phyloP scores from a whole-genome alignment of 2,329 filamentous ascomycete species.

The Gaeumannomyces sp. region DNA sequence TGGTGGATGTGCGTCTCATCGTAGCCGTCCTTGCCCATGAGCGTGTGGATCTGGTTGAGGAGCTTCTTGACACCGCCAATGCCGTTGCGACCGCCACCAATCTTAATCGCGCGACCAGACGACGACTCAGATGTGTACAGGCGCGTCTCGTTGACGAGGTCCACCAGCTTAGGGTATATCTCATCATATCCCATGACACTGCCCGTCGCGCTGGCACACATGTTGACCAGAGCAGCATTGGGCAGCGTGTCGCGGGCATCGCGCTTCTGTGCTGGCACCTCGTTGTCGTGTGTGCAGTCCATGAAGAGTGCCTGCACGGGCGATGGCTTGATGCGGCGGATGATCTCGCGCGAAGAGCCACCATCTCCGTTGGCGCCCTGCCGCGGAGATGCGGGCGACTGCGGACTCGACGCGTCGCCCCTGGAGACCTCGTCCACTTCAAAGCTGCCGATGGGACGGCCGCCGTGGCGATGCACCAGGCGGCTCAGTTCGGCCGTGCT shows the following conservation, averaged over 20 bases:
- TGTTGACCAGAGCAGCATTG: slow-evolving; percentile 87
- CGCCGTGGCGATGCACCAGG: slow-evolving; percentile 87
- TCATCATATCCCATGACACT: slow-evolving; percentile 99
- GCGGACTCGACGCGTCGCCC: slow-evolving; percentile 39
- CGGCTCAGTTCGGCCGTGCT: slow-evolving; percentile 87
- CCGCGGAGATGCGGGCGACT: slow-evolving; percentile 22
- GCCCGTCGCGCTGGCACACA: slow-evolving; percentile 91
- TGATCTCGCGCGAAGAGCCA: slow-evolving; percentile 50
- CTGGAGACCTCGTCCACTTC: slow-evolving; percentile 81
- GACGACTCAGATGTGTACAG: slow-evolving; percentile 77
- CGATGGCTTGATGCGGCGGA: slow-evolving; percentile 77
- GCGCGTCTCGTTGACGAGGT: slow-evolving; percentile 84
- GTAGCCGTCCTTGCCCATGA: slow-evolving; percentile 93
- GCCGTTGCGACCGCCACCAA: slow-evolving; percentile 68
- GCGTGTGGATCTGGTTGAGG: slow-evolving; percentile 86
- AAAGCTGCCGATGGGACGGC: slow-evolving; percentile 92
- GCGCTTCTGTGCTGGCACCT: slow-evolving; percentile 89
- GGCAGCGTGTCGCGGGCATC: slow-evolving; percentile 91
- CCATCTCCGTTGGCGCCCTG: slow-evolving; percentile 25
- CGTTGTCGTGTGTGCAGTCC: slow-evolving; percentile 99
- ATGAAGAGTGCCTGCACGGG: slow-evolving; percentile 94
- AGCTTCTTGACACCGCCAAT: slow-evolving; percentile 90
- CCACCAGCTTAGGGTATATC: slow-evolving; percentile 87
- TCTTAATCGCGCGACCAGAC: slow-evolving; percentile 48
- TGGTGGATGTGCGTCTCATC: slow-evolving; percentile 96